phyloP scores from a whole-genome alignment of 2,329 filamentous ascomycete species.

The Scedosporium aurantiacum region DNA sequence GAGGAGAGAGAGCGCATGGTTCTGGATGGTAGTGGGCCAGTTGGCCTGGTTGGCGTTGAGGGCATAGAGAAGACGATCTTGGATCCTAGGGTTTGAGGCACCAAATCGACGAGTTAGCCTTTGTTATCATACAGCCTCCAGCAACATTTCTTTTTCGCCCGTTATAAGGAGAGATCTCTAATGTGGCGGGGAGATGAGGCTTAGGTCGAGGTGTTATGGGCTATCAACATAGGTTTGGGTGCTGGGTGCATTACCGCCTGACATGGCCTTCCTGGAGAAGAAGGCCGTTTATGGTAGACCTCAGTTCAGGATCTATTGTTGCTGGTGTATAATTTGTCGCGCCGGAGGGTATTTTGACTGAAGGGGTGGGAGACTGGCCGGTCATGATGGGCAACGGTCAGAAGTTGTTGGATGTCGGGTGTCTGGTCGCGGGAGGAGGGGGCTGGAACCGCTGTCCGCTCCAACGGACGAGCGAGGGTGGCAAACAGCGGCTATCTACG shows the following conservation, averaged over 20 bases:
- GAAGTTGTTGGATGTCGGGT: neutral
- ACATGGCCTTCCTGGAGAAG: constrained; percentile 50
- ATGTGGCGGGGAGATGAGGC: neutral
- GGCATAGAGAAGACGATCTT: constrained; percentile 51
- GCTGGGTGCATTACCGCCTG: constrained; percentile 34
- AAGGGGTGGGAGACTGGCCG: constrained; percentile 31
- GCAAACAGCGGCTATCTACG: neutral
- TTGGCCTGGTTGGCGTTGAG: constrained; percentile 48
- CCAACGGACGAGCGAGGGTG: neutral
- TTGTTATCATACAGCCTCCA: neutral
- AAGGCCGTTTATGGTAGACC: constrained; percentile 50
- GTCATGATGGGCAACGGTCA: constrained; percentile 6
- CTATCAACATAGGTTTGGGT: neutral
- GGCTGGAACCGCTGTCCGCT: neutral
- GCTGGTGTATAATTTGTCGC: constrained; percentile 49
- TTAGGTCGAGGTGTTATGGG: neutral
- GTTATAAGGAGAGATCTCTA: neutral
- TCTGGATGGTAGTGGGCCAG: constrained; percentile 51
- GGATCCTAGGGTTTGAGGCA: constrained; percentile 35
- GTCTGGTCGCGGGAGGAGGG: neutral
- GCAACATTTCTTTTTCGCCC: neutral
- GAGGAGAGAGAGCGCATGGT: constrained; percentile 48
- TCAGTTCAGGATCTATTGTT: constrained; percentile 49
- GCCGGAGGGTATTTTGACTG: constrained; percentile 49
- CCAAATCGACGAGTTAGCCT: too few relatives aligned